Percentiles rank a stretch among this genome's conserved stretches.
These are phyloP conservation scores for Macrolepiota dolichaula DNA, from an alignment of 768 basidiomycete genomes.

Conservation along the genomic window DNA sequence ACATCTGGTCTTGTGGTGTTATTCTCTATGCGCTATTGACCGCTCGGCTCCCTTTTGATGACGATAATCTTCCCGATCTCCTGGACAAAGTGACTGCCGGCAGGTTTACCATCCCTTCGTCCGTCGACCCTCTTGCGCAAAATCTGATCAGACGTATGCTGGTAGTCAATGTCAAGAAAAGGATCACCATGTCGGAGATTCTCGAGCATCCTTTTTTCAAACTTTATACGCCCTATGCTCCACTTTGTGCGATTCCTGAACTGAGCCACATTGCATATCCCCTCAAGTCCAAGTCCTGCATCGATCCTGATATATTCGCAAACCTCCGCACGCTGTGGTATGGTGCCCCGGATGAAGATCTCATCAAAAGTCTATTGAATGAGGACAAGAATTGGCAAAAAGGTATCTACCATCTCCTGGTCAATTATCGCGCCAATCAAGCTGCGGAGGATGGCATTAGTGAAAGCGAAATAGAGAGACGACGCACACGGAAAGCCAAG, in stretches of 20 bases:
- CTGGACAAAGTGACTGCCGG: constrained; percentile 79
- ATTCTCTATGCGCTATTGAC: constrained; percentile 88
- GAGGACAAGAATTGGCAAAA: constrained; percentile 88
- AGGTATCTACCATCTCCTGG: constrained; percentile 89
- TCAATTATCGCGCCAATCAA: constrained; percentile 77
- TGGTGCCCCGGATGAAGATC: constrained; percentile 68
- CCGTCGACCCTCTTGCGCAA: constrained; percentile 66
- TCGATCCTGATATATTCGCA: constrained; percentile 87
- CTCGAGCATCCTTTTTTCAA: constrained; percentile 77
- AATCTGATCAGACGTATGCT: constrained; percentile 83
- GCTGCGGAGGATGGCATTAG: constrained; percentile 57
- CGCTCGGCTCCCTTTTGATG: constrained; percentile 89
- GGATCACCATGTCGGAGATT: constrained; percentile 84
- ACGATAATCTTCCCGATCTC: constrained; percentile 76
- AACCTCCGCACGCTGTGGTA: constrained; percentile 94
- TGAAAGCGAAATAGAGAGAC: constrained; percentile 32
- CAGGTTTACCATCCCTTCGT: constrained; percentile 67
- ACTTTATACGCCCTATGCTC: constrained; percentile 45
- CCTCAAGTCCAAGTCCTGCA: constrained; percentile 54
- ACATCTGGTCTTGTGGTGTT: constrained; percentile 97
- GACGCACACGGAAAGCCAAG: constrained; percentile 28
- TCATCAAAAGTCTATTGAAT: constrained; percentile 64
- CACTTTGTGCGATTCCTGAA: constrained; percentile 45
- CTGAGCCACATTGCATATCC: constrained; percentile 70
- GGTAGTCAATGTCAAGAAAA: constrained; percentile 62